Conservation (phyloP, 306 rosid genomes). For the Crataegus laevigata region DNA sequence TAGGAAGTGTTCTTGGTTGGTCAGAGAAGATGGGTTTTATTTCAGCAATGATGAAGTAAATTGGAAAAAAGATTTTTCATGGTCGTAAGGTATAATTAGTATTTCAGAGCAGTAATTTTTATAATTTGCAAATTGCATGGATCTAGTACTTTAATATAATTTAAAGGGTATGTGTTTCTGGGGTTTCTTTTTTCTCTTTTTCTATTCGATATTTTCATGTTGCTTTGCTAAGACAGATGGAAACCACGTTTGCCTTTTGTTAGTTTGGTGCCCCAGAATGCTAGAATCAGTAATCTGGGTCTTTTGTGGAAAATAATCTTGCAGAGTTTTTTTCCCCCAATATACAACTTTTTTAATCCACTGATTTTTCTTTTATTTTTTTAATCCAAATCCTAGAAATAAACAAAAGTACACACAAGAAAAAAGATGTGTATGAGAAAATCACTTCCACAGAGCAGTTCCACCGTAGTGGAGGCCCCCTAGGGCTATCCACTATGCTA, state of each 20-base stretch:
- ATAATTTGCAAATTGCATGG: background rate
- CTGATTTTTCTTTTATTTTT: background rate
- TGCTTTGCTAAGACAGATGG: background rate
- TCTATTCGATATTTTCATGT: background rate
- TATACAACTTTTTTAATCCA: background rate
- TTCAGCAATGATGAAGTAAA: constrained; percentile 71
- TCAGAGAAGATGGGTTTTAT: constrained; percentile 63
- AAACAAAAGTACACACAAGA: background rate
- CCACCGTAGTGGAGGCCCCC: too few species aligned
- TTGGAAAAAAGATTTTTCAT: constrained; percentile 67
- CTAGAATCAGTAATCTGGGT: too few species aligned
- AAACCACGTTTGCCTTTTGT: background rate
- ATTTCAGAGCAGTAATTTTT: background rate
- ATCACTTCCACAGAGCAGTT: too few species aligned
- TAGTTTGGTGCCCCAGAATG: too few species aligned
- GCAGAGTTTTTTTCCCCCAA: too few species aligned
- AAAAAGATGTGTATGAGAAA: too few species aligned
- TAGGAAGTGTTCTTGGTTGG: constrained; percentile 62
- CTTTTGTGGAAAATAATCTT: too few species aligned
- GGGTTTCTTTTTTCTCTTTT: background rate
- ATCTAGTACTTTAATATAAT: background rate
- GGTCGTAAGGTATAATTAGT: constrained; percentile 26
- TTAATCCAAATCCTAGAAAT: background rate
- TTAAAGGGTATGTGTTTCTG: background rate
- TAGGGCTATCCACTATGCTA: too few species aligned